Base-by-base conservation (phyloP, 257 asterid species). In the Sherardia arvensis region DNA sequence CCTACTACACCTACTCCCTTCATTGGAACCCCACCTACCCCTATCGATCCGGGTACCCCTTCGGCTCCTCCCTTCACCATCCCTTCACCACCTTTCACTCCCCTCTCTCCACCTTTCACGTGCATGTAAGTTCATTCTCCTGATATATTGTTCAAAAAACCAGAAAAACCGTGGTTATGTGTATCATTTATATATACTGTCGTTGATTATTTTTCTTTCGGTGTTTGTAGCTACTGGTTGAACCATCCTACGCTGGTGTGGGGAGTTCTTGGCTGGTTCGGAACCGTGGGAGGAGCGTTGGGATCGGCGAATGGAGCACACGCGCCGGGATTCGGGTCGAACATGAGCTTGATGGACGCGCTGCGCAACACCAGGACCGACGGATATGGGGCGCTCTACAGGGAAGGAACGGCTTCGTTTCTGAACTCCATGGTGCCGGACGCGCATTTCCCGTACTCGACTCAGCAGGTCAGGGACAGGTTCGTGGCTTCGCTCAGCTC, bases 371-470 rank as follows among this genome's bases (percentile, higher is more conserved):
- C 79, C 9, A 83, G 88, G 1, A 22, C 76, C 0, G 99, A 92
- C 29, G 97, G 90, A 0, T 8, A 67, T 17, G 97, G 99, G 12
- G 85, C 79, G n/a, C 95, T 92, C 23, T 92, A 85, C 83, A 78
- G 93, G 72, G 93, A 92, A 82, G 99, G 97, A 3, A 87, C 99
- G 1, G 95, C 99, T 14, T 85, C 99, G 3, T 71, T 89, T 76
- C 85, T 92, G 40, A 92, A 92, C 87, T 85, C 99, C 33, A 80
- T 92, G 91, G 84, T 80, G 12, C 78, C 77, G 73, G 69, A 65
- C 1, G 68, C 77, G 68, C 68, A 77, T 66, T 92, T 87, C 71
- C 87, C 94, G 62, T 92, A 80, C 90, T 65, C 95, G 25, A 79
- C 87, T 18, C 67, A 60, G 28, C 97, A 92, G 70, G 97, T 92